A percentile compares a stretch with the other conserved stretches of the same genome.
Conservation (phyloP, 768 basidiomycete species). For the Piloderma croceum region DNA sequence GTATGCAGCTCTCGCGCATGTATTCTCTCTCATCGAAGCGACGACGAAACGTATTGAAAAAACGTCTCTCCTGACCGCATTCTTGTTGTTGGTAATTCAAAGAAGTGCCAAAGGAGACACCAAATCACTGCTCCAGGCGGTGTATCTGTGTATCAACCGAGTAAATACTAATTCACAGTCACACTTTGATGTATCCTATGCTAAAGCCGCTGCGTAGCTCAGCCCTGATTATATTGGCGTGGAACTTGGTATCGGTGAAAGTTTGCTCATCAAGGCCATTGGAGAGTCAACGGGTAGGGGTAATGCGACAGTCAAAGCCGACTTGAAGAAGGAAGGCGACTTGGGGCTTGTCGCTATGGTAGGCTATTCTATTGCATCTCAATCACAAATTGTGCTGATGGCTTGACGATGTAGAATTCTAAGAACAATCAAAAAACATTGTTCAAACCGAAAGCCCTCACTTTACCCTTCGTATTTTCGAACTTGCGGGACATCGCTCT, state of each 20-base stretch:
- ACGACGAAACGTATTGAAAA: conserved; percentile 97
- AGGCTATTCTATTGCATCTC: conserved; percentile 14
- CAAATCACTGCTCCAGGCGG: conserved; percentile 74
- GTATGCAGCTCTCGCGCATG: conserved; percentile 86
- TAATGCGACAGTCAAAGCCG: conserved; percentile 74
- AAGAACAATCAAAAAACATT: conserved; percentile 90
- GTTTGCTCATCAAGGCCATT: conserved; percentile 90
- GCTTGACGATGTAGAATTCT: conserved; percentile 65
- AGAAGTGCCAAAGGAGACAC: conserved; percentile 71
- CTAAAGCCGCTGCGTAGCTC: conserved; percentile 42
- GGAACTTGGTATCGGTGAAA: conserved; percentile 95
- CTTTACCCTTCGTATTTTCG: conserved; percentile 84
- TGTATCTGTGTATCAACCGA: conserved; percentile 96
- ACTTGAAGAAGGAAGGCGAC: conserved; percentile 93
- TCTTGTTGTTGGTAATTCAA: conserved; percentile 85
- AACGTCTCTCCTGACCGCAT: conserved; percentile 78
- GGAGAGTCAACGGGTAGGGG: conserved; percentile 92
- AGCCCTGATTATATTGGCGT: conserved; percentile 93
- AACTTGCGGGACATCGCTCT: conserved; percentile 86
- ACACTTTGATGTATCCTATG: conserved; percentile 4
- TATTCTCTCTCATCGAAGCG: conserved; percentile 83
- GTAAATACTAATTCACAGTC: conserved; percentile 38
- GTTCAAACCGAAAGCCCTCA: conserved; percentile 90
- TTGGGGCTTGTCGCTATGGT: conserved; percentile 96
- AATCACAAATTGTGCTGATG: background rate